Conservation (phyloP, 2,329 filamentous ascomycete species). For the Sporothrix protearum region DNA sequence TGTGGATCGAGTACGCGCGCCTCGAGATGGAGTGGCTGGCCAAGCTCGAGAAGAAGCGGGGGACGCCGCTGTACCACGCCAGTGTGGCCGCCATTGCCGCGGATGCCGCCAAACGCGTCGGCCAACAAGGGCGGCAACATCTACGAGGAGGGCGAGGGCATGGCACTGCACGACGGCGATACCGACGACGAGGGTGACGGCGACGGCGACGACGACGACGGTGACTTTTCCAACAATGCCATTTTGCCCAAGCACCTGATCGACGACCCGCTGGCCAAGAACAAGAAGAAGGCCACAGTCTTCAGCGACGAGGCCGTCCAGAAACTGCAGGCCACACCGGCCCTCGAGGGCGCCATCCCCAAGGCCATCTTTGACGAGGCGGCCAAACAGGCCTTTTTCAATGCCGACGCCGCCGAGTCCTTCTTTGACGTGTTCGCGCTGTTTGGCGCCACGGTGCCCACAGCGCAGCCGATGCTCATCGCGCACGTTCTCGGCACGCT, state of each 20-base stretch:
- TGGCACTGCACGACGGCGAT: constrained; percentile 45
- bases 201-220: constrained; percentile 47
- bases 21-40: constrained; percentile 90
- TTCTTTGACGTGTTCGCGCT: constrained; percentile 78
- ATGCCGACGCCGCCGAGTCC: constrained; percentile 60
- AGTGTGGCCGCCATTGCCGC: constrained; percentile 18
- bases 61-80: constrained; percentile 36
- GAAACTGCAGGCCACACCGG: constrained; percentile 68
- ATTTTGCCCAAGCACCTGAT: constrained; percentile 45
- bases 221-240: constrained; percentile 46
- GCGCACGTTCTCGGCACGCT: constrained; percentile 69
- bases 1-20: constrained; percentile 89
- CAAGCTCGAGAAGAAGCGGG: constrained; percentile 70
- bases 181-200: constrained; percentile 47
- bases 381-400: constrained; percentile 70
- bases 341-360: constrained; percentile 88
- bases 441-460: constrained; percentile 59
- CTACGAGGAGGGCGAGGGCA: constrained; percentile 44
- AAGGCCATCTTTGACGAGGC: constrained; percentile 87
- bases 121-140: constrained; percentile 44
- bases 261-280: constrained; percentile 33
- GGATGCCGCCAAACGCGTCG: constrained; percentile 39
- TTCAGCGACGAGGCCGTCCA: constrained; percentile 41
- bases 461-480: constrained; percentile 61
- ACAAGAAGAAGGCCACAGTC: constrained; percentile 37